Evolutionary conservation across 2,329 filamentous ascomycete genomes (phyloP), one percentile per base, ranked within the genome.

Genomic region (Ophiostoma sp.): DNA sequence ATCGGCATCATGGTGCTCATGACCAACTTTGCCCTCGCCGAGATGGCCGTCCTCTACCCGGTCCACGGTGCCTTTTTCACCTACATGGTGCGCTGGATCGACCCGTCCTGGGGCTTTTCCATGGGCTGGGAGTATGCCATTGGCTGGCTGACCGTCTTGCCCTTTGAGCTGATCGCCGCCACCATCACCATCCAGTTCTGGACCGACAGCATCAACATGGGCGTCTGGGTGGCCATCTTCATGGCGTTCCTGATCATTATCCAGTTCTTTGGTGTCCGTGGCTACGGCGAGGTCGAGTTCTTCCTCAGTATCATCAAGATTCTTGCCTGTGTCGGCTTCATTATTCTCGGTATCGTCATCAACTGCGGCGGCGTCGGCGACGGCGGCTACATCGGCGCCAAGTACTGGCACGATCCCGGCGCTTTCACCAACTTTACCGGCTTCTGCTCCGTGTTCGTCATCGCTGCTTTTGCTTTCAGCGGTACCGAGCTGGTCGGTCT

Each of bases 61-160:
- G 82, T 89, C 71, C 86, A 86, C 71, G 87, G 87, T 62, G 86
- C 85, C 72, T 88, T 89, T 78, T 87, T 84, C 76, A 84, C 83
- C 20, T 88, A 88, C 74, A 81, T 85, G 62, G 81, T 84, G 68
- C 84, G 86, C 68, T 89, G 89, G 73, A 79, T 89, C 72, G 87
- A 88, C 73, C 87, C 87, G 36, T 82, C 86, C 27, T 85, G 84
- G 78, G 83, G 83, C 23, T 86, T 86, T 68, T 83, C 83, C 57
- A 80, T 84, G 72, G 84, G 84, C 31, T 85, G 83, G 83, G 81
- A 85, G 74, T 85, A 85, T 69, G 81, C 81, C 4, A 78, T 84
- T 72, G 84, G 84, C 27, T 85, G 83, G 83, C 81, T 85, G 74
- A 85, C 85, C 69, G 77, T 85, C 35, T 75, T 86, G 13, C 84